Base-by-base conservation (phyloP, 164 flowering plant genomes). In the Berberis thunbergii region DNA sequence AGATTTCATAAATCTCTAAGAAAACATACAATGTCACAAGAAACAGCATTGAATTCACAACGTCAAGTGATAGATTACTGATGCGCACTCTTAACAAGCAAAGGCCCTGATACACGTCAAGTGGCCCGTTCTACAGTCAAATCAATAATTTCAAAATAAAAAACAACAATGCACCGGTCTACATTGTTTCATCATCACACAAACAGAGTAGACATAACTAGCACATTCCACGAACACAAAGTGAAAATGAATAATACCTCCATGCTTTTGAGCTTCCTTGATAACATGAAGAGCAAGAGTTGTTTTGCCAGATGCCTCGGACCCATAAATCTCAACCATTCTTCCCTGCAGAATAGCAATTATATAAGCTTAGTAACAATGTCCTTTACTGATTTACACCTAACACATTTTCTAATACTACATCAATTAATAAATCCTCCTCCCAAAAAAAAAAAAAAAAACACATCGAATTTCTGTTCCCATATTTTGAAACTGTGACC, bases 231-330 rank as follows among this genome's bases (percentile, higher is more conserved):
- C 7, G 13, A 41, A 57, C 12, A 43, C 43, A 44, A 70, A 10
- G 12, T n/a, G 45, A 38, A 12, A 54, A 11, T n/a, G 41, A 52
- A 3, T 52, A 3, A 42, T 41, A 85, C 97, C 97, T 82, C 97
- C 96, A 66, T 74, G 85, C 79, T 83, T 91, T 76, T 91, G 97
- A 74, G 97, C 96, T 79, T 91, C 97, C 74, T 76, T 87, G 65
- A 87, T 86, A 59, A 87, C 69, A 64, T 89, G 89, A 70, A 89
- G 89, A 46, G 87, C 95, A 63, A 91, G 84, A 1, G 95, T 89
- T 68, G 96, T 92, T 75, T 92, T 92, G 44, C 98, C 98, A 7
- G 93, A 89, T 72, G 96, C 93, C 79, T 92, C 96, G 69, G 64
- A 75, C 42, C 98, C 98, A 78, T 80, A 89, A 55, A 92, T 85